These are phyloP conservation scores for Clavariopsis aquatica DNA, from an alignment of 495 filamentous ascomycete genomes.

Conservation along the genomic window DNA sequence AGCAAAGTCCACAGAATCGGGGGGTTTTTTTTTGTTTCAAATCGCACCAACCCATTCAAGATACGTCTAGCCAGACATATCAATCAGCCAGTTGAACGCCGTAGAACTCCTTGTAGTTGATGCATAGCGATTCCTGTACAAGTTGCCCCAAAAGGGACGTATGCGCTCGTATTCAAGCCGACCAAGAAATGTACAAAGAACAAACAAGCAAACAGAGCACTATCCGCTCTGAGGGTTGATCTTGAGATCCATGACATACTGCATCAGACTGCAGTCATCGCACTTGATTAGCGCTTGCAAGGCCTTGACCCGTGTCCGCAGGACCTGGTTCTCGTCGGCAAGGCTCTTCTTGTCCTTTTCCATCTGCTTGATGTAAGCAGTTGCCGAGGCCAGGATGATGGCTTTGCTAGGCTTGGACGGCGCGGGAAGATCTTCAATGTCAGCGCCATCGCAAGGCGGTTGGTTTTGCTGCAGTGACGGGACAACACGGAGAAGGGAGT, in stretches of 20 bases:
- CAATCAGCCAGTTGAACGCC: background rate
- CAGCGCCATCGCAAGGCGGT: conserved; percentile 25
- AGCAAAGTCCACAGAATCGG: background rate
- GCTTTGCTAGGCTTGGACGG: conserved; percentile 41
- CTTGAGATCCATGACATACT: conserved; percentile 41
- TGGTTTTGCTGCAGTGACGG: conserved; percentile 37
- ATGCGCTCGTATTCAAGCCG: background rate
- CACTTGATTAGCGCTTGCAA: conserved; percentile 42
- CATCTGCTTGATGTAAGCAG: conserved; percentile 42
- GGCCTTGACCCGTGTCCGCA: conserved; percentile 32
- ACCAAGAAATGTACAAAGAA: background rate
- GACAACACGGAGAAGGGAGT: conserved; percentile 37
- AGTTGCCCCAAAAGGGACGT: background rate
- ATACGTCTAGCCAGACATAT: conserved; percentile 1
- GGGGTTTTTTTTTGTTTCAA: too few species aligned
- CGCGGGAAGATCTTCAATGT: conserved; percentile 40
- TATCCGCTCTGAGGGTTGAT: conserved; percentile 25
- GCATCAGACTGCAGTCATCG: conserved; percentile 42
- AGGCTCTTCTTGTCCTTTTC: conserved; percentile 37
- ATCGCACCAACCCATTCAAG: background rate
- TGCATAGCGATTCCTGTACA: background rate
- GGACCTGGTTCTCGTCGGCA: conserved; percentile 35
- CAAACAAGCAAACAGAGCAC: background rate
- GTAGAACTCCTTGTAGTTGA: background rate
- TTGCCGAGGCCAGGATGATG: conserved; percentile 38